phyloP scores from a whole-genome alignment of 2,329 filamentous ascomycete genomes.

The Scleromitrula shiraiana region DNA sequence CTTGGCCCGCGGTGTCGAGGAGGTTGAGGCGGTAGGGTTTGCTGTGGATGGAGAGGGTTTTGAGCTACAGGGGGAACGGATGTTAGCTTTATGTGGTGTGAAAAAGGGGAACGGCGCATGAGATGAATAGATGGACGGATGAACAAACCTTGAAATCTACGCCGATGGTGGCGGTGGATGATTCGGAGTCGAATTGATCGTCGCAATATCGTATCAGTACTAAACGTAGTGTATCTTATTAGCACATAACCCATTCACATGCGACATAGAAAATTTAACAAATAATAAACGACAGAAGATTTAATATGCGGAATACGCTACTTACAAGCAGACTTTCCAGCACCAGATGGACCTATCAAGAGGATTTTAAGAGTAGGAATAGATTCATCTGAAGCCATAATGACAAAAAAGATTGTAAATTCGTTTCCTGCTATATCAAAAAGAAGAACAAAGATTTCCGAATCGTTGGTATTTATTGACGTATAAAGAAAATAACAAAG shows the following conservation, averaged over 20 bases:
- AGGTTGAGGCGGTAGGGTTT: conserved; percentile 45
- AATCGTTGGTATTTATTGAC: too few relatives aligned
- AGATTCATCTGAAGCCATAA: conserved; percentile 39
- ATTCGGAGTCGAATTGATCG: conserved; percentile 48
- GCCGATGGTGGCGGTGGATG: conserved; percentile 46
- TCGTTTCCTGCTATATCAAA: too few relatives aligned
- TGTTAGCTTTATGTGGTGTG: not conserved
- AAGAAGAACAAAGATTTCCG: too few relatives aligned
- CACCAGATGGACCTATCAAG: conserved; percentile 47
- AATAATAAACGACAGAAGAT: too few relatives aligned
- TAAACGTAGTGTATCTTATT: conserved; percentile 20
- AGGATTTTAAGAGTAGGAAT: conserved; percentile 45
- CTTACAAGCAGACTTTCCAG: conserved; percentile 44
- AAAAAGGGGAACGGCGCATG: not conserved
- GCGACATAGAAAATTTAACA: conserved; percentile 8
- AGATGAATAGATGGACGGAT: not conserved
- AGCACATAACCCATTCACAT: not conserved
- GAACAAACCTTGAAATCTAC: conserved; percentile 46
- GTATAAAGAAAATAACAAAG: not conserved
- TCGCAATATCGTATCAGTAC: conserved; percentile 49
- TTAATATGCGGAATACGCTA: not conserved
- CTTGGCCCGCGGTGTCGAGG: conserved; percentile 86
- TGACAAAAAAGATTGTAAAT: not conserved
- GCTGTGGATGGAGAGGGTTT: conserved; percentile 44
- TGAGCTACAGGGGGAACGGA: conserved; percentile 33